Conservation (phyloP, 305 asterid species). For the Euphrasia arctica region DNA sequence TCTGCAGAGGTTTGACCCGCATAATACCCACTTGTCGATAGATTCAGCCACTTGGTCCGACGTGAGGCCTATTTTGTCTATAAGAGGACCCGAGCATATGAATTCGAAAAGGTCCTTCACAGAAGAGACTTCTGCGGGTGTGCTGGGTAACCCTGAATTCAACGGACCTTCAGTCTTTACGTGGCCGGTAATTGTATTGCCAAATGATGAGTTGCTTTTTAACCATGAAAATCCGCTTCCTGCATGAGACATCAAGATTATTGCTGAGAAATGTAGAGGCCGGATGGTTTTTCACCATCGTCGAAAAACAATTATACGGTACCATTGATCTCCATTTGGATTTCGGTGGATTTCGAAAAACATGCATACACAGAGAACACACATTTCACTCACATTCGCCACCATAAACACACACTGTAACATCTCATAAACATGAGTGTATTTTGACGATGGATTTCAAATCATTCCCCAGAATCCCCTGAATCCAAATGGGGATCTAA, state of each 20-base stretch:
- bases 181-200: slow-evolving; percentile 25
- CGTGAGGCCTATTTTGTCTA: slow-evolving; percentile 54
- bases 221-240: slow-evolving; percentile 65
- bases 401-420: too few relatives aligned
- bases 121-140: slow-evolving; percentile 55
- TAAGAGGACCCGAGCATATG: slow-evolving; percentile 76
- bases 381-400: too few relatives aligned
- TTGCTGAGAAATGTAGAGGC: slow-evolving; percentile 1
- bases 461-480: too few relatives aligned
- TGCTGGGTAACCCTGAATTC: slow-evolving; percentile 38
- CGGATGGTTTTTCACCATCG: too few relatives aligned
- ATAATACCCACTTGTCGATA: slow-evolving; percentile 79
- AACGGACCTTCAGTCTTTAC: slow-evolving; percentile 42
- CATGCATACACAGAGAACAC: too few relatives aligned
- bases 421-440: too few relatives aligned
- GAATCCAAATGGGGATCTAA: too few relatives aligned
- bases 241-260: slow-evolving; percentile 30
- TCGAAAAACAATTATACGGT: too few relatives aligned
- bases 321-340: too few relatives aligned
- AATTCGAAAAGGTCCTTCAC: slow-evolving; percentile 72
- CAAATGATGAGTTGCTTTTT: slow-evolving; percentile 37
- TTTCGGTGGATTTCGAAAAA: too few relatives aligned
- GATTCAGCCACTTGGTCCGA: slow-evolving; percentile 70
- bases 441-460: too few relatives aligned
- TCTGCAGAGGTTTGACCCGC: slow-evolving; percentile 78